These are phyloP conservation scores for Musa itinerans DNA, from an alignment of 176 grass and related monocot genomes.

Conservation along the genomic window DNA sequence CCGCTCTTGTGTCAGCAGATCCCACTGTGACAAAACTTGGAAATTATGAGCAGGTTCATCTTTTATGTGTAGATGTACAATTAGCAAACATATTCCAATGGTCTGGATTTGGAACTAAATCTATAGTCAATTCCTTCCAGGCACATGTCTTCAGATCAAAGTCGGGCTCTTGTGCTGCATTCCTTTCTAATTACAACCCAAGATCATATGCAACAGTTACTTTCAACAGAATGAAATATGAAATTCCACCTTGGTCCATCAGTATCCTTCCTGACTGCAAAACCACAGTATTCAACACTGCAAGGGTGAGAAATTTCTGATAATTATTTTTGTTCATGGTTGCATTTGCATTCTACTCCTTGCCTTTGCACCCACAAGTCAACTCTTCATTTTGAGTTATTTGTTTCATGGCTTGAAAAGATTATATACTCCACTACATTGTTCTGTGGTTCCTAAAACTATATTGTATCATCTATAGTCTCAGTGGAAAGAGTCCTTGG, in stretches of 20 bases:
- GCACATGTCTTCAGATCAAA: slow-evolving; percentile 65
- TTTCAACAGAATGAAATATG: slow-evolving; percentile 49
- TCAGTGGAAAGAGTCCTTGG: too few relatives aligned
- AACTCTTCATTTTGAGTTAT: not conserved
- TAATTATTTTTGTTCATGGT: not conserved
- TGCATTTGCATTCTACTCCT: not conserved
- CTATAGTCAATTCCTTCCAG: slow-evolving; percentile 27
- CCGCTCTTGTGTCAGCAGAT: slow-evolving; percentile 41
- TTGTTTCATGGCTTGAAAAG: not conserved
- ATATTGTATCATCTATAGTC: too few relatives aligned
- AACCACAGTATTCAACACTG: slow-evolving; percentile 81
- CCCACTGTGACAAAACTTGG: slow-evolving; percentile 43
- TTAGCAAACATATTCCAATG: not conserved
- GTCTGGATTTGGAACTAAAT: slow-evolving; percentile 3
- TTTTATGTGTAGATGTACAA: not conserved
- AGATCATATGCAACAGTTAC: slow-evolving; percentile 39
- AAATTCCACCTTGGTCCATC: slow-evolving; percentile 91
- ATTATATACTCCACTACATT: not conserved
- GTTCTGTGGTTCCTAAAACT: too few relatives aligned
- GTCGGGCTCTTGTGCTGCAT: slow-evolving; percentile 59
- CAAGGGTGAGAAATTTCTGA: slow-evolving; percentile 41
- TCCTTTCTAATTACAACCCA: slow-evolving; percentile 72
- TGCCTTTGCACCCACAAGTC: not conserved
- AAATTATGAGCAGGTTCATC: slow-evolving; percentile 60
- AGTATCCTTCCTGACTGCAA: slow-evolving; percentile 93